Evolutionary conservation across 73 alveolate genomes (phyloP), one percentile per base, ranked within the genome.

Genomic region (Paramecium caudatum): DNA sequence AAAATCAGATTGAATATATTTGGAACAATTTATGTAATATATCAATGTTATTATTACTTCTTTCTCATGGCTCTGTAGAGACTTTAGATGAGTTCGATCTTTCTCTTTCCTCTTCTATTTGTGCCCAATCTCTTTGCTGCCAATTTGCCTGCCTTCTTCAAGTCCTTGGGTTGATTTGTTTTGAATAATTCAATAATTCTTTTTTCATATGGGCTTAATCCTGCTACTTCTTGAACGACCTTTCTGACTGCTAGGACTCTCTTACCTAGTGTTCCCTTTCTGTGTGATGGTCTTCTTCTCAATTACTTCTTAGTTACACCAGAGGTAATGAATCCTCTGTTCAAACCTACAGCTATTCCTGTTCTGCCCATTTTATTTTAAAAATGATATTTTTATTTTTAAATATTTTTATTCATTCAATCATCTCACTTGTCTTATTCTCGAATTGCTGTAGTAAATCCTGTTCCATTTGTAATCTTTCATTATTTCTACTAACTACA

Each of bases 121-220:
- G 99, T 97, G 36, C 99, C 99, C 86, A 97, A 95, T 90, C 98
- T 91, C 83, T 90, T 90, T 88, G 96, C 94, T 91, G 98, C 98
- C 65, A 97, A 81, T 94, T 96, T 96, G 61, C 93, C 93, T 36
- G 99, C 99, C 94, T 96, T 95, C 97, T 97, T 97, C 82, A 93
- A 94, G 82, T 96, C 96, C 48, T 94, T 84, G 10, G 97, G 90
- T 86, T 95, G 92, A 39, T 97, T 96, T 91, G 98, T 94, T 82
- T 96, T 93, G 84, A 97, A 86, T 80, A 96, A 85, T 92, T 97
- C 99, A 88, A 97, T 93, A 94, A 92, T 94, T 94, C 97, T 96
- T 90, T 96, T 95, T 90, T 97, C 99, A 94, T 95, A 96, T 41
- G 99, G 98, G 37, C 97, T 97, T 91, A 96, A 95, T n/a, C 99